phyloP scores from a whole-genome alignment of 1,139 yeast genomes.

The Meyerozyma athensensis region DNA sequence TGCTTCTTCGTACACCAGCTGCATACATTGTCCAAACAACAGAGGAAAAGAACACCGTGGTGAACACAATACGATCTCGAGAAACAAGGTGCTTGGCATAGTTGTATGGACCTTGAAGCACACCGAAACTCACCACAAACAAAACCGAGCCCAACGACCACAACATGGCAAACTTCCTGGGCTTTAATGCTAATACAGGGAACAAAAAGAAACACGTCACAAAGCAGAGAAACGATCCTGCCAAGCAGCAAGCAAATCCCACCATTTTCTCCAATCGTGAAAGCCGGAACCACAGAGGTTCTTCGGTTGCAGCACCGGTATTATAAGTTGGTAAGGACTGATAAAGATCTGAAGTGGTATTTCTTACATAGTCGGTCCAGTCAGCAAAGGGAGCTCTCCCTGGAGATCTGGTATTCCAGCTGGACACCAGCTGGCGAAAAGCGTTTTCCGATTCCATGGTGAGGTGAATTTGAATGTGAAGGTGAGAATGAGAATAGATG shows the following conservation, averaged over 20 bases:
- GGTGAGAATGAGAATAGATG: neutral
- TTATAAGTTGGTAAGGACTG: slow-evolving; percentile 36
- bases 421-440: slow-evolving; percentile 39
- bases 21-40: slow-evolving; percentile 63
- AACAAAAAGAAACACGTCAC: slow-evolving; percentile 75
- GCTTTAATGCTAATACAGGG: slow-evolving; percentile 86
- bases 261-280: slow-evolving; percentile 77
- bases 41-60: slow-evolving; percentile 71
- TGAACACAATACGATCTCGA: slow-evolving; percentile 71
- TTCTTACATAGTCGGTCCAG: slow-evolving; percentile 43
- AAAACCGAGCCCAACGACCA: slow-evolving; percentile 92
- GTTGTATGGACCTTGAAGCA: slow-evolving; percentile 85
- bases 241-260: slow-evolving; percentile 72
- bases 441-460: slow-evolving; percentile 39
- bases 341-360: slow-evolving; percentile 40
- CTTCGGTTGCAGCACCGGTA: slow-evolving; percentile 22
- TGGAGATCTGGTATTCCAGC: slow-evolving; percentile 30
- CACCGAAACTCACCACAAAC: slow-evolving; percentile 85
- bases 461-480: neutral
- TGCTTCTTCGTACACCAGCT: slow-evolving; percentile 54
- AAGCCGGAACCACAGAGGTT: slow-evolving; percentile 54
- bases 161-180: slow-evolving; percentile 81
- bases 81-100: slow-evolving; percentile 73
- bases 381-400: slow-evolving; percentile 23
- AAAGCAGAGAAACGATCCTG: slow-evolving; percentile 76